Percentiles rank a stretch among this genome's conserved stretches.
Conservation (phyloP, 345 rosid species). For the Dipteronia dyeriana region DNA sequence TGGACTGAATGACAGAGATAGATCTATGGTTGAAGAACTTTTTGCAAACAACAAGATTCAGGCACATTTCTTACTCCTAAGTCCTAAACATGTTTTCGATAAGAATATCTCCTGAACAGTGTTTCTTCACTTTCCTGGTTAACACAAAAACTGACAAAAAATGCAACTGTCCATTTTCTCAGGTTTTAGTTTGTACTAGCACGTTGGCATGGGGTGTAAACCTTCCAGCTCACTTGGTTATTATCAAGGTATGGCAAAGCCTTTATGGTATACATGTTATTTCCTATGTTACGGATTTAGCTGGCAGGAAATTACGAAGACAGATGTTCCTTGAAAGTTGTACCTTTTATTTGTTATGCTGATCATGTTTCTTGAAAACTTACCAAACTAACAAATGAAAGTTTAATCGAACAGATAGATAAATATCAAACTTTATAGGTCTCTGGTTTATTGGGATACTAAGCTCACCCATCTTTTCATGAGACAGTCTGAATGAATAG, state of each 20-base stretch:
- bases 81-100: constrained; percentile 10
- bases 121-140: constrained; percentile 14
- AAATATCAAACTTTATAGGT: not conserved
- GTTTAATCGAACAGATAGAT: not conserved
- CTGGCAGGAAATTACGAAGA: not conserved
- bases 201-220: constrained; percentile 99
- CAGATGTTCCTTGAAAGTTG: not conserved
- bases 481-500: not conserved
- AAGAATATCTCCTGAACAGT: constrained; percentile 17
- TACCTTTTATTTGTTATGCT: not conserved
- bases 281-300: not conserved
- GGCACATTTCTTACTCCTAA: constrained; percentile 44
- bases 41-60: constrained; percentile 96
- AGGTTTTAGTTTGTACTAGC: constrained; percentile 97
- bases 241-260: constrained; percentile 70
- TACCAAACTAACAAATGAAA: not conserved
- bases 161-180: not conserved
- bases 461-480: not conserved
- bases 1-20: constrained; percentile 90
- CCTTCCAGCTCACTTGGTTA: constrained; percentile 96
- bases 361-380: not conserved
- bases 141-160: not conserved
- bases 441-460: not conserved
- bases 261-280: constrained; percentile 15
- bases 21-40: constrained; percentile 95